Evolutionary conservation across 1,284 basidiomycete genomes (phyloP), one percentile per base, ranked within the genome.

Genomic region (Trametes versicolor): DNA sequence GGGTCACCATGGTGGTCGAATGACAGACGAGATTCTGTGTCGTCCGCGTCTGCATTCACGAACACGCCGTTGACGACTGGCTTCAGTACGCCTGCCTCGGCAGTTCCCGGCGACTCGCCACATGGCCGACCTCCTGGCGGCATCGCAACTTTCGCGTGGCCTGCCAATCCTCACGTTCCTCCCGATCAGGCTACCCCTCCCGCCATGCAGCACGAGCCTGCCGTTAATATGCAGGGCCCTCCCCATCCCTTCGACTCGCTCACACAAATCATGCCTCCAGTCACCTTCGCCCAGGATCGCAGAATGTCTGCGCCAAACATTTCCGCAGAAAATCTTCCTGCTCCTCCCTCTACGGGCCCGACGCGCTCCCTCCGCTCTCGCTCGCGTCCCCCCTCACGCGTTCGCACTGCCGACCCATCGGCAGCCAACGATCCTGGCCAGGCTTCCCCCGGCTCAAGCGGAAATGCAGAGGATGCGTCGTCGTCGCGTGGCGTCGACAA

Each of bases 141-240:
- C 76, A 84, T 90, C 74, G 80, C 87, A 74, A 83, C 85, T 76
- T 91, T 91, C 81, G 83, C 89, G 79, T 92, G 90, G 91, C 83
- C 88, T 76, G 76, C 54, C 41, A 80, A 80, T 76, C 84, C 84
- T 73, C 75, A 79, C 67, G 70, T 51, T 50, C 56, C 65, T 54
- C 80, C 70, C 73, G 78, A 73, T 73, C 73, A 76, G 78, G 69
- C 71, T 72, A 60, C 67, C 70, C 70, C 70, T 63, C 66, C 71
- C 47, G 68, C 63, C 64, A 80, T 81, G 73, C 81, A 81, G 71
- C 76, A 78, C 73, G 80, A 85, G 74, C 71, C 74, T 67, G 79
- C 83, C 64, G 74, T 77, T 75, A 72, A 75, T 72, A 75, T 78
- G 75, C 72, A 76, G 65, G 74, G 72, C 63, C 69, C 76, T 65